phyloP scores from a whole-genome alignment of 2,329 filamentous ascomycete genomes.

The Cladorrhinum sp. region DNA sequence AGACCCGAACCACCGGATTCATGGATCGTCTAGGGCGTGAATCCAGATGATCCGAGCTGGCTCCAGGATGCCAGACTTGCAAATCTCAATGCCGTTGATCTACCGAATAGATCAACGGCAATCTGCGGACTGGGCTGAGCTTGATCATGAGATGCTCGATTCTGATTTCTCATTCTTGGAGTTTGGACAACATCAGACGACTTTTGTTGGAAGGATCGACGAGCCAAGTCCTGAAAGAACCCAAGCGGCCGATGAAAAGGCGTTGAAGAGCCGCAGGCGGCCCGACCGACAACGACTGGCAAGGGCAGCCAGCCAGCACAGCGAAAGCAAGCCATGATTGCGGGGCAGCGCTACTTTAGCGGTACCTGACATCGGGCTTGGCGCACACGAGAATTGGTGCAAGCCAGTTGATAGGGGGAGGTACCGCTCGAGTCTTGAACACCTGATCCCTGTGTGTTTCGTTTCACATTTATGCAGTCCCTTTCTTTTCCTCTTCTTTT shows the following conservation, averaged over 20 bases:
- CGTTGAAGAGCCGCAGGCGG: background rate
- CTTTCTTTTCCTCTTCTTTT: background rate
- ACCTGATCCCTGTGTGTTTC: background rate
- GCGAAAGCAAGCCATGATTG: background rate
- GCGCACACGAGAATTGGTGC: background rate
- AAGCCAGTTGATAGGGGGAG: background rate
- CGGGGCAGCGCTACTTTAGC: conserved; percentile 2
- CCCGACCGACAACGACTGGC: background rate
- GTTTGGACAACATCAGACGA: background rate
- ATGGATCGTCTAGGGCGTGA: background rate
- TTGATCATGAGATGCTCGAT: background rate
- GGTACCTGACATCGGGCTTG: background rate
- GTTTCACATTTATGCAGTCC: background rate
- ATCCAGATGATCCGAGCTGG: background rate
- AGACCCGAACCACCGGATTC: background rate
- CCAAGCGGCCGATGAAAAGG: background rate
- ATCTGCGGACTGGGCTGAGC: background rate
- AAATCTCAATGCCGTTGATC: background rate
- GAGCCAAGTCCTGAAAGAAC: background rate
- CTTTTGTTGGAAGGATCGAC: background rate
- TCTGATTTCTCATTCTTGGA: background rate
- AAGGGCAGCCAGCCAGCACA: background rate
- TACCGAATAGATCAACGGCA: background rate
- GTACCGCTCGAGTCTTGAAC: background rate
- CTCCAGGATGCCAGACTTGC: background rate